Base-by-base conservation (phyloP, 202 grass and related monocot genomes). In the Zizania palustris region DNA sequence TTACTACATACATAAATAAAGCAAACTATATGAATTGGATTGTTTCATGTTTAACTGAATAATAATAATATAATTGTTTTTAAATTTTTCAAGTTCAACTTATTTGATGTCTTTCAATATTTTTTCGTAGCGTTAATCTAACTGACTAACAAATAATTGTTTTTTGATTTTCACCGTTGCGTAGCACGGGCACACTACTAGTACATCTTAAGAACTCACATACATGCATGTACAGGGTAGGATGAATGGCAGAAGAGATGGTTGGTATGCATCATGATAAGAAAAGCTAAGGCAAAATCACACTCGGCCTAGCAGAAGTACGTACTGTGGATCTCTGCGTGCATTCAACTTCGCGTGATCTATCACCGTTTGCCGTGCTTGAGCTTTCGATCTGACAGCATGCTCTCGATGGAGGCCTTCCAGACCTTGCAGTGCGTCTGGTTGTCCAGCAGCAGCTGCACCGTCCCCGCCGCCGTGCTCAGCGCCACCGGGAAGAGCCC, bases 371-470 rank as follows among this genome's bases (percentile, higher is more conserved):
- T 39, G 0, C 7, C 35, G n/a, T 67, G 74, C 46, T 80, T 90
- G 49, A 88, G 74, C 53, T 56, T 66, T 8, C 56, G 53, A 1
- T 55, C 76, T 12, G 82, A 87, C 11, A 93, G 49, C 59, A 93
- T 78, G 69, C 72, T 60, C 14, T 84, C 79, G 45, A 98, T 87
- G 69, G 82, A 84, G 56, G 87, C 87, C 51, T 83, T 93, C 89
- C 95, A 98, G 40, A 88, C 55, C 85, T 85, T 86, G 69, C 73
- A 98, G 67, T 79, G 87, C 67, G 48, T 94, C 71, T 90, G 82
- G 71, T 92, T 83, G 34, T 92, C 82, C 73, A 98, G 81, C 78
- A 92, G 76, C 56, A 92, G 59, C 55, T 66, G 85, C 71, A 90
- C 75, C 18, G 73, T 87, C 72, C 80, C 89, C 5, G 83, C 75